Percentiles rank a stretch among this genome's conserved stretches.
Conservation (phyloP, 140 eudicot genomes). For the Erigeron philadelphicus region DNA sequence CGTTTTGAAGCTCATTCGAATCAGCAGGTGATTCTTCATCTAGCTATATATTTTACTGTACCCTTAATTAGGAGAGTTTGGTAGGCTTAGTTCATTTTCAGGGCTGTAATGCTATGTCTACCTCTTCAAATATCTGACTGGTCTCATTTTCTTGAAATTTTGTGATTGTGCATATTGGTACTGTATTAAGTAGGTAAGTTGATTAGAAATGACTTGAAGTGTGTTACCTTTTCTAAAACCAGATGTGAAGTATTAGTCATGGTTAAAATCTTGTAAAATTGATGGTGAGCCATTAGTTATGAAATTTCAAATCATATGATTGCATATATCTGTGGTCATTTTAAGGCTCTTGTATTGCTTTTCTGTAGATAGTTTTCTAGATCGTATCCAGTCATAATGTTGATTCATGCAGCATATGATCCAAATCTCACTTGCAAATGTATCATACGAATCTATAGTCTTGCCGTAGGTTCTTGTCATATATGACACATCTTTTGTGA, state of each 20-base stretch:
- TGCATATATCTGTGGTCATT: neutral
- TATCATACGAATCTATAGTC: neutral
- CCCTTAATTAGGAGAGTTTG: conserved; percentile 1
- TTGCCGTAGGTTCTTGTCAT: neutral
- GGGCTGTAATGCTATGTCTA: neutral
- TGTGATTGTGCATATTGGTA: neutral
- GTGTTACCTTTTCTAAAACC: neutral
- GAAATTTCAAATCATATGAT: neutral
- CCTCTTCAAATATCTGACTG: neutral
- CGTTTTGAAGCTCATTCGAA: conserved; percentile 98
- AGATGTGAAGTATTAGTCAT: neutral
- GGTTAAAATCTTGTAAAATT: neutral
- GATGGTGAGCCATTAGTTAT: neutral
- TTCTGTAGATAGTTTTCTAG: neutral
- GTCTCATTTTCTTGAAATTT: neutral
- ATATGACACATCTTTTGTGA: neutral
- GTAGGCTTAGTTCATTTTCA: neutral
- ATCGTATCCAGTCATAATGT: neutral
- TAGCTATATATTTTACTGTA: neutral
- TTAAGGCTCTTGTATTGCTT: neutral
- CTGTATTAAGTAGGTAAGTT: neutral
- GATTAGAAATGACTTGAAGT: neutral
- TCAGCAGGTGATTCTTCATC: conserved; percentile 60
- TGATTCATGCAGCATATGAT: neutral
- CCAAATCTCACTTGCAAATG: neutral